Evolutionary conservation across 805 yeast species (phyloP).

Genomic region (Ascoidea rubescens): DNA sequence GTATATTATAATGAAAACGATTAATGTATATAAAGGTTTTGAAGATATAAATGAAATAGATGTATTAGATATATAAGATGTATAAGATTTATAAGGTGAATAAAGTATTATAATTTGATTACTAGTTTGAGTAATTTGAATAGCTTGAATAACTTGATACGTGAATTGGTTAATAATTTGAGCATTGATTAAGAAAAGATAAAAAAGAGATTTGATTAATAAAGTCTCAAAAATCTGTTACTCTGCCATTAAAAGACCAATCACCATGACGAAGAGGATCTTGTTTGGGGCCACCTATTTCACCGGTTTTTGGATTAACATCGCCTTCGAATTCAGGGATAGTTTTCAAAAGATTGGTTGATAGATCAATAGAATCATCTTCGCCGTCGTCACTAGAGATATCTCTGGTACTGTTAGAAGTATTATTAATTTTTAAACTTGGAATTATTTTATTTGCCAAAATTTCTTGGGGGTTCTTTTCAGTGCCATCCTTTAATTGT

Average conservation of each 20-base stretch:
- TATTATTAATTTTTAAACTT: conserved; percentile 44
- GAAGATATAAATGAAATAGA: background rate
- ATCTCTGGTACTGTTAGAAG: conserved; percentile 20
- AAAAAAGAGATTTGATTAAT: too few species aligned
- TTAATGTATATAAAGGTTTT: background rate
- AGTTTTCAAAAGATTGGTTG: conserved; percentile 40
- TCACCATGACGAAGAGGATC: conserved; percentile 88
- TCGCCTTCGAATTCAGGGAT: conserved; percentile 96
- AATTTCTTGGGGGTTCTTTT: conserved; percentile 8
- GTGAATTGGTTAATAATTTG: background rate
- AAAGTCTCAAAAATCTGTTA: conserved; percentile 68
- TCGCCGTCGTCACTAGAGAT: too few species aligned
- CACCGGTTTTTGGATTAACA: conserved; percentile 87
- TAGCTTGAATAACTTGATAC: background rate
- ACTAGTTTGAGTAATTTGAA: background rate
- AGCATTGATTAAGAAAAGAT: too few species aligned
- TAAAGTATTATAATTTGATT: background rate
- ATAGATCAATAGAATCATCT: conserved; percentile 2
- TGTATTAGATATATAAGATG: background rate
- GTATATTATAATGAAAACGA: background rate
- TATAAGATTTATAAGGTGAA: background rate
- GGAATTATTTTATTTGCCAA: conserved; percentile 17
- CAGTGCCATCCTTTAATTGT: conserved; percentile 22
- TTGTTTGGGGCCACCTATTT: conserved; percentile 93
- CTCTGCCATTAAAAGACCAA: conserved; percentile 92